Percentiles rank a stretch among this genome's conserved stretches.
These are phyloP conservation scores for Mallotus japonicus DNA, from an alignment of 441 rosid genomes.

Conservation along the genomic window DNA sequence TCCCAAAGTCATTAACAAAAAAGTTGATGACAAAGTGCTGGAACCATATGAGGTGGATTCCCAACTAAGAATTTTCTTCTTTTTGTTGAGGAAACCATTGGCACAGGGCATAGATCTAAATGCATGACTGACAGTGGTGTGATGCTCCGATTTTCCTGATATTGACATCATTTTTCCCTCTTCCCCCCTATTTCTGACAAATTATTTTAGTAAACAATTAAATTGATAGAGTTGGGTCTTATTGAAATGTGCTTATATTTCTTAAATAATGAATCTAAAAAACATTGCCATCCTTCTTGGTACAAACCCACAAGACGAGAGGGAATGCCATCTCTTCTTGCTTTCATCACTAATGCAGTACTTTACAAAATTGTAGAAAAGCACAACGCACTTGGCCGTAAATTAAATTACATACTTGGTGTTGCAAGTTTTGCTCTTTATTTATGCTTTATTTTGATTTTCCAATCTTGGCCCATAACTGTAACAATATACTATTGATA, in stretches of 20 bases:
- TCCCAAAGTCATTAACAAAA: constrained; percentile 92
- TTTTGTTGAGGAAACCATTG: neutral
- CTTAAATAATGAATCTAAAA: neutral
- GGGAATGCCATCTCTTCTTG: no score
- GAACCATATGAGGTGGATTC: constrained; percentile 87
- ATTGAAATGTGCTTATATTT: neutral
- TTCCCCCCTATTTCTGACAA: neutral
- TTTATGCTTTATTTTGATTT: neutral
- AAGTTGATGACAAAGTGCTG: constrained; percentile 63
- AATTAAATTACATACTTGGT: neutral
- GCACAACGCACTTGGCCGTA: neutral
- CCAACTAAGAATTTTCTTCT: constrained; percentile 14
- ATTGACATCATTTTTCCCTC: neutral
- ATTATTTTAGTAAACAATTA: constrained; percentile 9
- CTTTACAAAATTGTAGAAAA: neutral
- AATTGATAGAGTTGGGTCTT: constrained; percentile 2
- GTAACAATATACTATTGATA: neutral
- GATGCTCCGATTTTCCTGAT: neutral
- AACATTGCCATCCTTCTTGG: neutral
- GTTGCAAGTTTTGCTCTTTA: neutral
- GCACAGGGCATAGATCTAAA: constrained; percentile 1
- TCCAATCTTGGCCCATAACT: constrained; percentile 1
- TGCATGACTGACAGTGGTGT: constrained; percentile 7
- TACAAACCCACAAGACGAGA: neutral
- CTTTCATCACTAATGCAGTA: no score